Evolutionary conservation across 2,329 filamentous ascomycete species (phyloP), one percentile per base, ranked within the genome.

Genomic region (Ceratocystis cubensis): DNA sequence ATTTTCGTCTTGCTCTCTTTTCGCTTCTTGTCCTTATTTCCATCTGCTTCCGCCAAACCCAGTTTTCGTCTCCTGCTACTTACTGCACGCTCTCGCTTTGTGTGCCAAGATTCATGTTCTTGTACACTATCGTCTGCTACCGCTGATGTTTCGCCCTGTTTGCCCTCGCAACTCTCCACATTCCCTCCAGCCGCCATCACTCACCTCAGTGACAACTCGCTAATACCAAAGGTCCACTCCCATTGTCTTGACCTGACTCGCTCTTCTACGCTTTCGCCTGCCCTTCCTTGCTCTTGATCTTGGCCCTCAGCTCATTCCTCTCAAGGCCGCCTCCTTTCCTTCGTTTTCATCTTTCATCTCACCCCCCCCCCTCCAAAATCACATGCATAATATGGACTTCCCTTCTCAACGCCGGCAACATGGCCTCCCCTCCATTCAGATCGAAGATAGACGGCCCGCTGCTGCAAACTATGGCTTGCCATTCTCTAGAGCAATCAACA

Each of bases 401-500:
- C 62, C 46, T 63, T 64, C 45, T 33, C 68, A 68, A 30, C 63
- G 65, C 64, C 68, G 63, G 15, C 63, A 28, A 28, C 28, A 70
- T 61, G 68, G 48, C 65, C 64, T 67, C 53, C 69, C 69, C 17
- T 37, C 69, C 28, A 68, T 69, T 48, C 61, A 67, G 33, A 67
- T 68, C 65, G 69, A 67, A 20, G 61, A 66, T 20, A 67, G 66
- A 37, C 30, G 44, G 15, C 61, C 66, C 22, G 33, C 41, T 44
- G 33, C 64, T 44, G 33, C 64, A 53, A 33, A 65, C 20, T 68
- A 44, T 41, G 63, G 53, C 48, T 57, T 64, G 13, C 22, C 28
- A 25, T 63, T 63, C 15, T 37, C 65, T 20, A 65, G 46, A 37
- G 69, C 69, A 37, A 70, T 70, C 66, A 65, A 69, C 48, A 70